Base-by-base conservation (phyloP, 768 basidiomycete genomes). In the Crucibulum laeve region DNA sequence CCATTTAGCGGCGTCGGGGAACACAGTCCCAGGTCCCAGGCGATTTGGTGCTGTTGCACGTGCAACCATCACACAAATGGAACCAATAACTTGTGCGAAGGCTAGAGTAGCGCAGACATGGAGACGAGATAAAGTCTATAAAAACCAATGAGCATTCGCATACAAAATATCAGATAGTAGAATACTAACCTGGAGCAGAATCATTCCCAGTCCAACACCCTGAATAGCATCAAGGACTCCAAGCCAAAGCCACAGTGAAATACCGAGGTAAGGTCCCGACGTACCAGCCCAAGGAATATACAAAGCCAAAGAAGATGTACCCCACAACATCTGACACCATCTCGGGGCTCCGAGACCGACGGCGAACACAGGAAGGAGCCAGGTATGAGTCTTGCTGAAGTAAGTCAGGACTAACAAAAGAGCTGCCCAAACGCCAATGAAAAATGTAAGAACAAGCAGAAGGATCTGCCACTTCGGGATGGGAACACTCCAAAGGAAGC, bases 281-380 rank as follows among this genome's bases (percentile, higher is more conserved):
- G 58, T 58, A 8, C 93, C 91, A 2, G 87, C 93, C 93, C 93
- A 96, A 4, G 93, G 91, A 46, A 96, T 85, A 59, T 95, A 96
- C 13, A 93, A 67, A 3, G 90, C 93, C 34, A 96, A 76, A 24
- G 91, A 92, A 4, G 92, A 95, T 6, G 91, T 93, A 55, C 93
- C 92, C 93, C 93, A 96, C 37, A 93, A 67, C 81, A 93, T 95
- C 80, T 41, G 93, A 71, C 93, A 95, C 93, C 93, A 96, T 56
- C 90, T 68, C 8, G 93, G 93, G 22, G 91, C 90, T 34, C 93
- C 93, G 42, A 96, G 77, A 56, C 93, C 93, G 38, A 96, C 91
- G 5, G 93, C 93, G 56, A 96, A 96, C 5, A 96, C 90, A 36
- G 93, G 91, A 30, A 96, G 69, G 15, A 96, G 69, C 93, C 93